A percentile compares a stretch with the other conserved stretches of the same genome.
Conservation (phyloP, 257 asterid genomes). For the Asclepias syriaca region DNA sequence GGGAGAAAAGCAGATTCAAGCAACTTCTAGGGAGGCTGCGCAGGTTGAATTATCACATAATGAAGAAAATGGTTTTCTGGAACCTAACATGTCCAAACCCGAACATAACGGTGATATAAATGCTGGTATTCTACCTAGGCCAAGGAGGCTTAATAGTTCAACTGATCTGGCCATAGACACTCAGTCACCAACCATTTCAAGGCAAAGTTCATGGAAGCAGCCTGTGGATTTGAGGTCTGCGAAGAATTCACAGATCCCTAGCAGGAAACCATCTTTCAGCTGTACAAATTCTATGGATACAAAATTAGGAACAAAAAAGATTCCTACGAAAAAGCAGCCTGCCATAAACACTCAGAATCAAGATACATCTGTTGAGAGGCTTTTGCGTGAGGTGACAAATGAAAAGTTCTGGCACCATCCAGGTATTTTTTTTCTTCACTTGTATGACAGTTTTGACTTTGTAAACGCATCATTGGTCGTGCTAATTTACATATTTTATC, state of each 20-base stretch:
- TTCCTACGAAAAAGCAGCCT: conserved; percentile 68
- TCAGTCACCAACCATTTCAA: conserved; percentile 44
- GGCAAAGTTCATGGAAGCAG: conserved; percentile 73
- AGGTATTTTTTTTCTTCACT: conserved; percentile 41
- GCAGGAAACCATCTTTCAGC: conserved; percentile 53
- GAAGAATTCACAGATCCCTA: conserved; percentile 55
- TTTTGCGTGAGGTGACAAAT: conserved; percentile 92
- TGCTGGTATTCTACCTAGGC: conserved; percentile 42
- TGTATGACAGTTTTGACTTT: background rate
- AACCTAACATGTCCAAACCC: conserved; percentile 56
- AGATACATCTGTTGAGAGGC: conserved; percentile 95
- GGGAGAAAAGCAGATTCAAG: conserved; percentile 67
- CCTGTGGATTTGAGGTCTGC: conserved; percentile 56
- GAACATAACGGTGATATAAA: conserved; percentile 65
- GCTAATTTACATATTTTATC: background rate
- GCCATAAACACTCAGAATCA: conserved; percentile 49
- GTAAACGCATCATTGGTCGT: background rate
- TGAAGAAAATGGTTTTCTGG: conserved; percentile 51
- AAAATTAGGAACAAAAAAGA: conserved; percentile 54
- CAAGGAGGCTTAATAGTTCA: conserved; percentile 59
- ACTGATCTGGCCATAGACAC: conserved; percentile 57
- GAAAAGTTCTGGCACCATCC: conserved; percentile 95
- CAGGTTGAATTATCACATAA: conserved; percentile 46
- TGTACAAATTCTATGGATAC: conserved; percentile 46
- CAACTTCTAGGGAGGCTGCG: conserved; percentile 43